Evolutionary conservation across 2,329 filamentous ascomycete genomes (phyloP).

Genomic region (Neobulgaria alba): DNA sequence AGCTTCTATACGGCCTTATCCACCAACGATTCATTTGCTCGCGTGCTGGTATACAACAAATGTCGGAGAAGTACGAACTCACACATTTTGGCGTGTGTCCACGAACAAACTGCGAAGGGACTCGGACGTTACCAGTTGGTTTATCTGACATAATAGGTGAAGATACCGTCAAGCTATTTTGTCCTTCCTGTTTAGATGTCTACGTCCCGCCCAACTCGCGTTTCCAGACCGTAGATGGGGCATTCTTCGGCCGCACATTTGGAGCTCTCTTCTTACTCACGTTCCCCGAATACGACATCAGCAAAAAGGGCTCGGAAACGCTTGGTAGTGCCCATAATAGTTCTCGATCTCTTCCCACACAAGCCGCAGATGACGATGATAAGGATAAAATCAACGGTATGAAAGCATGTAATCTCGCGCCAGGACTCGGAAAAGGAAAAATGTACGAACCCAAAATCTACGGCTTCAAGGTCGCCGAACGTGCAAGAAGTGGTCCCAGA

Average conservation of each 20-base stretch:
- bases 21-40: constrained; percentile 98
- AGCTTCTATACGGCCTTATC: constrained; percentile 95
- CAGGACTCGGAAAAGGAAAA: constrained; percentile 70
- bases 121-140: constrained; percentile 86
- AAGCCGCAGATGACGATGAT: constrained; percentile 35
- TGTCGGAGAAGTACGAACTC: constrained; percentile 98
- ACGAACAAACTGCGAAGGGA: constrained; percentile 84
- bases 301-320: constrained; percentile 57
- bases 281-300: constrained; percentile 90
- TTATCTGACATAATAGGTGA: constrained; percentile 91
- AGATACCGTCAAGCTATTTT: constrained; percentile 98
- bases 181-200: constrained; percentile 90
- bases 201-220: constrained; percentile 96
- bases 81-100: constrained; percentile 94
- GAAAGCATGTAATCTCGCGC: constrained; percentile 76
- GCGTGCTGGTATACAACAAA: constrained; percentile 91
- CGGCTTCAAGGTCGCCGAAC: constrained; percentile 88
- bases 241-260: constrained; percentile 97
- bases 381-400: constrained; percentile 70
- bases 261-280: constrained; percentile 97
- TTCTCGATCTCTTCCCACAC: constrained; percentile 27
- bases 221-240: constrained; percentile 94
- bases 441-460: constrained; percentile 96
- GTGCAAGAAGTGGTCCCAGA: constrained; percentile 78
- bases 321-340: constrained; percentile 32